phyloP scores from a whole-genome alignment of 805 yeast species.

The Metschnikowia anglica region DNA sequence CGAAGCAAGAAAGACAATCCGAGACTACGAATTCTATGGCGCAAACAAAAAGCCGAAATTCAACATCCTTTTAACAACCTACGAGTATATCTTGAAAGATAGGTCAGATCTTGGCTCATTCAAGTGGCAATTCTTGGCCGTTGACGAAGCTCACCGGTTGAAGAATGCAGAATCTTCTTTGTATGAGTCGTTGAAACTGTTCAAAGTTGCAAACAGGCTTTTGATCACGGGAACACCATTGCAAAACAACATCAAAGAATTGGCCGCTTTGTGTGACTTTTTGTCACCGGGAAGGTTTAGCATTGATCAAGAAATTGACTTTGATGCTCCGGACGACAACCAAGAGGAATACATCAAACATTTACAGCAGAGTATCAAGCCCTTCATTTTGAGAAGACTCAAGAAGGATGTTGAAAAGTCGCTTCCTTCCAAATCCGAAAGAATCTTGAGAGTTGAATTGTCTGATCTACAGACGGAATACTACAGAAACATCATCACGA shows the following conservation, averaged over 20 bases:
- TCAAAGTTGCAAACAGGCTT: constrained; percentile 79
- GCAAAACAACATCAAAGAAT: constrained; percentile 91
- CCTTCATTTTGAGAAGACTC: constrained; percentile 87
- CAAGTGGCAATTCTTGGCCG: constrained; percentile 95
- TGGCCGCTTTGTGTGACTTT: constrained; percentile 92
- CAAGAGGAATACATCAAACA: constrained; percentile 89
- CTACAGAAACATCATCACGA: constrained; percentile 89
- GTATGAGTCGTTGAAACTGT: constrained; percentile 81
- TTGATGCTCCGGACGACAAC: constrained; percentile 80
- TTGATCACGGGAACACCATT: constrained; percentile 97
- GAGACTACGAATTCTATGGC: constrained; percentile 78
- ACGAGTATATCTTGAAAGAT: constrained; percentile 94
- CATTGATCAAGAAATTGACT: constrained; percentile 93
- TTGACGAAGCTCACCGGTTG: constrained; percentile 96
- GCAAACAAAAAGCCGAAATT: constrained; percentile 75
- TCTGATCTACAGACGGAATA: constrained; percentile 94
- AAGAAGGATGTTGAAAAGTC: constrained; percentile 98
- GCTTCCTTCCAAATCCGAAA: constrained; percentile 91
- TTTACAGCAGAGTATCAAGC: constrained; percentile 80
- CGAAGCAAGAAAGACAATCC: constrained; percentile 73
- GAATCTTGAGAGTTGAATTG: constrained; percentile 91
- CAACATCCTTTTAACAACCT: constrained; percentile 89
- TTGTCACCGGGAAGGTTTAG: constrained; percentile 91
- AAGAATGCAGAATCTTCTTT: constrained; percentile 92
- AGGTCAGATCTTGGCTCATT: constrained; percentile 73